Evolutionary conservation across 768 basidiomycete species (phyloP), one percentile per base, ranked within the genome.

Genomic region (Mycena galericulata): DNA sequence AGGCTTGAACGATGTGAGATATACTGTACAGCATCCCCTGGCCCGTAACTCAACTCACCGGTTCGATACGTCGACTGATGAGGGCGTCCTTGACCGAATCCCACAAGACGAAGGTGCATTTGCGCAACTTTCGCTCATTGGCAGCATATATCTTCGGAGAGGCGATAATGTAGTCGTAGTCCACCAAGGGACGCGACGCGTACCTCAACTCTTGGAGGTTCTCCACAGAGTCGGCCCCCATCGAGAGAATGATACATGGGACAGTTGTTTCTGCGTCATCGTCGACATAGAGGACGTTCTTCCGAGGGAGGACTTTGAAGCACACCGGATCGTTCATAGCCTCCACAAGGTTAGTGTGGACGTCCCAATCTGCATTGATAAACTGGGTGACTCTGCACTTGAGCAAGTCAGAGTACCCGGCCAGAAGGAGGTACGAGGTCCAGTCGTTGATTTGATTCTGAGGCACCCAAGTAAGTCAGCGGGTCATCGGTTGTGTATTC

Each of bases 141-240:
- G 68, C 75, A 34, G 91, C 88, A 69, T n/a, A n/a, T n/a, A n/a
- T n/a, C n/a, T n/a, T n/a, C n/a, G n/a, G n/a, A n/a, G 88, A 87
- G 67, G 90, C 83, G 58, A 96, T 82, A 43, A 94, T 78, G 67
- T 89, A 90, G 74, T 92, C 86, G 76, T 88, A 94, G 9, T 76
- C 30, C 24, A 65, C 17, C 72, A 82, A 26, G 47, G 79, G 75
- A 32, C 68, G 67, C 1, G 81, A 81, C 4, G 88, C 85, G 67
- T 80, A 76, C 63, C 79, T 82, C 11, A 79, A 32, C n/a, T 88
- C 85, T 10, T 81, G 77, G 30, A 90, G 86, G 2, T 89, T 89
- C 76, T 94, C 92, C 50, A 97, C 90, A 15, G 79, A 82, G 9
- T 80, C 78, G 0, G 95, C 93, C 1, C 95, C 94, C 89, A 96